Evolutionary conservation across 2,329 filamentous ascomycete species (phyloP), one percentile per base, ranked within the genome.

Genomic region (Didymella pomorum): DNA sequence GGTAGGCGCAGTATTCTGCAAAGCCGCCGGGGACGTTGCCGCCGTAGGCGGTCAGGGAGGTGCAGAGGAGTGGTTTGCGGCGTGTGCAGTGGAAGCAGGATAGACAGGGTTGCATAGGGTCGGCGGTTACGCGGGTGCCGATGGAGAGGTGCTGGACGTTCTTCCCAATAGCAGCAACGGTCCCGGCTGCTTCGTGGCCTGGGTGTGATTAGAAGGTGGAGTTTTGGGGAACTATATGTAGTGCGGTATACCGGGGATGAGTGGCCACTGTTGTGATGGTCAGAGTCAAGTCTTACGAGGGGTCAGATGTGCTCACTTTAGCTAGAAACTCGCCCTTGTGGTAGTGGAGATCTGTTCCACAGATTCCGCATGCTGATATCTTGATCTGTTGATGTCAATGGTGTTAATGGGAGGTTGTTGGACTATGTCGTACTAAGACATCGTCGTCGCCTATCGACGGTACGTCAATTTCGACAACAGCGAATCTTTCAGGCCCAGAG

Each of bases 31-130:
- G 85, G 76, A 90, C 81, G 64, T 84, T 87, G n/a, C 87, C 85
- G 66, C 85, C 87, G 65, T 89, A 87, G 20, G 86, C 87, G 65
- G 86, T 83, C 75, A 89, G 88, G 71, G 89, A 83, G 76, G 90
- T 87, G 74, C 89, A 92, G 55, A 90, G 84, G 45, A 91, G 78
- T 28, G 86, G 81, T 71, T 90, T 83, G 51, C 88, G 87, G 56
- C 87, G 85, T 63, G 86, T 85, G 79, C 89, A 91, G 80, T 90
- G 90, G 81, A 89, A 90, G 79, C 89, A 91, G 75, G 88, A 84
- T 47, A 85, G 85, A 76, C 89, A 91, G 42, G 90, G 83, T 73
- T 90, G 85, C 16, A 85, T 84, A 73, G 87, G 87, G 68, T 87
- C 85, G 33, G 84, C 79, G 4, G 79, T 81, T 31, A 90, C 87